Conservation (phyloP, 129 eudicot genomes). For the Lonicera japonica region DNA sequence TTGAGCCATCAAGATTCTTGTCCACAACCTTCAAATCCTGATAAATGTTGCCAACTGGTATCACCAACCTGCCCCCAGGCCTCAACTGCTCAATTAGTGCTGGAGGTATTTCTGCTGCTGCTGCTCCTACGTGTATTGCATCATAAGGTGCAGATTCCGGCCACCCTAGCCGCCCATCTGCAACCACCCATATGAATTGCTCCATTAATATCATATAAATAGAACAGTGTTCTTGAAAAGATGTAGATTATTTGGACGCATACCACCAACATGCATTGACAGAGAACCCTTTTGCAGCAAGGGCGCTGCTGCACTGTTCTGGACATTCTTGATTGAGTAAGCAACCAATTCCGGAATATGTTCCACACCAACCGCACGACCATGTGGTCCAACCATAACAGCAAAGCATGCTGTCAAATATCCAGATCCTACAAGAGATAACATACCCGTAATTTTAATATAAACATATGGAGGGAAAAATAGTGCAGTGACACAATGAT, state of each 20-base stretch:
- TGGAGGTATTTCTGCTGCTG: constrained; percentile 79
- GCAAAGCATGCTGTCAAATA: constrained; percentile 97
- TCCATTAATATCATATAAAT: background rate
- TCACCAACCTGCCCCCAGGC: constrained; percentile 94
- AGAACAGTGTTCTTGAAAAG: background rate
- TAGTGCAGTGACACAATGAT: too few relatives aligned
- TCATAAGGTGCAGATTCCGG: constrained; percentile 87
- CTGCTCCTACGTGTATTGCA: constrained; percentile 98
- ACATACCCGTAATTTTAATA: background rate
- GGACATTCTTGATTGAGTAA: constrained; percentile 50
- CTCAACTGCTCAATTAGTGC: constrained; percentile 81
- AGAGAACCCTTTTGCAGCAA: constrained; percentile 71
- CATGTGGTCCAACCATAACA: constrained; percentile 87
- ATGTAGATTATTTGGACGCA: constrained; percentile 10
- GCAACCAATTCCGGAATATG: constrained; percentile 85
- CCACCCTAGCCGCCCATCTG: constrained; percentile 96
- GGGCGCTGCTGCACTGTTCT: constrained; percentile 76
- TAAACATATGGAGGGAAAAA: background rate
- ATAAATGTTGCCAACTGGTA: constrained; percentile 81
- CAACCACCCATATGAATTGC: background rate
- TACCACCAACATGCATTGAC: constrained; percentile 75
- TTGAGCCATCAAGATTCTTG: constrained; percentile 66
- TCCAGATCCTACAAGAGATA: constrained; percentile 66
- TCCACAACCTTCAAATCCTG: constrained; percentile 86
- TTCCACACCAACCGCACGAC: constrained; percentile 84